A percentile compares a stretch with the other conserved stretches of the same genome.
These are phyloP conservation scores for Tolypocladium amazonense DNA, from an alignment of 2,329 filamentous ascomycete genomes.

Conservation along the genomic window DNA sequence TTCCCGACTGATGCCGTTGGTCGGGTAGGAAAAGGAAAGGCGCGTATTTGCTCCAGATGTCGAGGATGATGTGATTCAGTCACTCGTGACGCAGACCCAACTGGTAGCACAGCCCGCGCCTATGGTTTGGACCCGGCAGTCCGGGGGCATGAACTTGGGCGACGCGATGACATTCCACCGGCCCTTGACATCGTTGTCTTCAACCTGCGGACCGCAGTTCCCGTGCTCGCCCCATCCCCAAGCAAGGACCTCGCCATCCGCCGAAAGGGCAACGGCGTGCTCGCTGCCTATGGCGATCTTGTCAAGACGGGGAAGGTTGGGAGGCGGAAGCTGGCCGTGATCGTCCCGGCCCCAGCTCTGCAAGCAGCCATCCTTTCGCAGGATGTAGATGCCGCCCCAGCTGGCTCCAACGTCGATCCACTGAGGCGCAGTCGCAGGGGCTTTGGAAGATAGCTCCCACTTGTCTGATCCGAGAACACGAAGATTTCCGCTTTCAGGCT, in stretches of 20 bases:
- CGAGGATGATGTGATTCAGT: not conserved
- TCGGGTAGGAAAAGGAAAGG: not conserved
- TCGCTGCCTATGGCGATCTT: constrained; percentile 80
- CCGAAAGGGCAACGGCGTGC: constrained; percentile 67
- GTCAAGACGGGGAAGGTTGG: constrained; percentile 44
- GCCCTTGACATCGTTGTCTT: constrained; percentile 56
- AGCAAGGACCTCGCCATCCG: constrained; percentile 55
- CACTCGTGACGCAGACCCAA: constrained; percentile 50
- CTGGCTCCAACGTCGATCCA: constrained; percentile 66
- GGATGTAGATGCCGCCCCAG: constrained; percentile 73
- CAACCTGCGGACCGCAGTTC: constrained; percentile 70
- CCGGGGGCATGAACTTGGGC: constrained; percentile 39
- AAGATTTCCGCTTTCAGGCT: constrained; percentile 45
- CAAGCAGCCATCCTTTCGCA: constrained; percentile 50
- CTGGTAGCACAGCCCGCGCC: constrained; percentile 88
- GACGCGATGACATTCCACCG: constrained; percentile 58
- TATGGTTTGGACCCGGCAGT: constrained; percentile 45
- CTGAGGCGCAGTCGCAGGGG: constrained; percentile 38
- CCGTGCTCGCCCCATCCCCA: constrained; percentile 99
- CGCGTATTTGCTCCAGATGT: not conserved
- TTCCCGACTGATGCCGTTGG: constrained; percentile 20
- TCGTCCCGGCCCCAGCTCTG: constrained; percentile 76
- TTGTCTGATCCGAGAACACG: constrained; percentile 65
- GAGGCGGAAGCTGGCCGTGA: constrained; percentile 67
- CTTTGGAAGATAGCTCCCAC: constrained; percentile 50